phyloP scores from a whole-genome alignment of 495 filamentous ascomycete species.

The Aspergillus ellipticus region DNA sequence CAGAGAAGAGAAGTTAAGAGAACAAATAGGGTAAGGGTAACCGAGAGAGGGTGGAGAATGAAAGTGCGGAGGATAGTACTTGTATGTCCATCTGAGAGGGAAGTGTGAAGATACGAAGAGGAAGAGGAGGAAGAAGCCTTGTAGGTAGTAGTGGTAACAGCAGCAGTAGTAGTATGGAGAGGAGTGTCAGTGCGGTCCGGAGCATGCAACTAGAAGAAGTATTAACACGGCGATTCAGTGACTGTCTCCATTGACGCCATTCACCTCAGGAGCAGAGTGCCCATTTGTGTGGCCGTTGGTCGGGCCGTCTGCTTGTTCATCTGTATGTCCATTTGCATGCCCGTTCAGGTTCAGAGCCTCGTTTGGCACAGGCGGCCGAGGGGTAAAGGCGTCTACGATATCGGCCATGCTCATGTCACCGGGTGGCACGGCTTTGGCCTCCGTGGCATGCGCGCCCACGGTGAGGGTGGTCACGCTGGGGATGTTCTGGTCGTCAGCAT shows the following conservation, averaged over 20 bases:
- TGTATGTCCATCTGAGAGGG: too few species aligned
- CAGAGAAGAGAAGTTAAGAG: neutral
- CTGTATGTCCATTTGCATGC: neutral
- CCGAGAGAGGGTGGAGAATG: neutral
- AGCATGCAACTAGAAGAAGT: neutral
- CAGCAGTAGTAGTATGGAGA: neutral
- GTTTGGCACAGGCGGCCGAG: slow-evolving; percentile 14
- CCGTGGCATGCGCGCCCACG: slow-evolving; percentile 80
- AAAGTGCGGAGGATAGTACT: neutral
- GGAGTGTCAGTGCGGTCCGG: neutral
- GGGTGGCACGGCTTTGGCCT: slow-evolving; percentile 78
- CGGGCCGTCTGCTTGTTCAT: neutral
- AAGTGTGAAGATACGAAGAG: too few species aligned
- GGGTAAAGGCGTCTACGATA: neutral
- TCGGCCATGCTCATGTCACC: slow-evolving; percentile 62
- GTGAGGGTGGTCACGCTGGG: slow-evolving; percentile 75
- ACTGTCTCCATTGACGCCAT: neutral
- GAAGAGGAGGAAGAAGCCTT: too few species aligned
- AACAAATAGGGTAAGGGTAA: neutral
- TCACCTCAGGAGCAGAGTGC: neutral
- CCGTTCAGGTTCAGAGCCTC: neutral
- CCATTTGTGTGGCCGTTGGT: neutral
- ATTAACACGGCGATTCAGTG: neutral
- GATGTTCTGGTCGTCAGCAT: slow-evolving; percentile 46
- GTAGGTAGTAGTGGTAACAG: too few species aligned